phyloP scores from a whole-genome alignment of 176 grass and related monocot species.

The Poa annua region DNA sequence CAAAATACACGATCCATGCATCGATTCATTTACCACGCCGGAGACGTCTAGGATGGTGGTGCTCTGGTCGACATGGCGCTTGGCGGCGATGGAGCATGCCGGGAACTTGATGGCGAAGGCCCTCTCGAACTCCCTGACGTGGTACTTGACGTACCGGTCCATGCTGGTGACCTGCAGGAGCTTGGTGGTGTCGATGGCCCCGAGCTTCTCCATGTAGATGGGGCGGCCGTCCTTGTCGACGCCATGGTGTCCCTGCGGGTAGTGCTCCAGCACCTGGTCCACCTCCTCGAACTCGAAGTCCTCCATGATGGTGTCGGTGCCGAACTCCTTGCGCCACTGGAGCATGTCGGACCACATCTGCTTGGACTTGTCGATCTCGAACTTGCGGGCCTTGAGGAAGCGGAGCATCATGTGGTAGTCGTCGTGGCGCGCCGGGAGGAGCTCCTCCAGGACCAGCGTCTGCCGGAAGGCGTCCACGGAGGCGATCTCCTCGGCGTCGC shows the following conservation, averaged over 20 bases:
- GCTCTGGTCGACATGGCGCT: conserved; percentile 92
- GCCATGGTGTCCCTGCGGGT: conserved; percentile 96
- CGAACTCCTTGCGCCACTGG: conserved; percentile 84
- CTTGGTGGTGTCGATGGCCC: conserved; percentile 83
- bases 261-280: conserved; percentile 89
- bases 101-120: conserved; percentile 96
- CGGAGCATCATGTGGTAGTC: conserved; percentile 99
- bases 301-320: conserved; percentile 73
- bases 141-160: conserved; percentile 90
- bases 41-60: conserved; percentile 96
- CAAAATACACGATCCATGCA: no score
- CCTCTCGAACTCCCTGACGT: conserved; percentile 93
- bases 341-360: conserved; percentile 96
- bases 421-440: conserved; percentile 90
- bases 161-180: conserved; percentile 82
- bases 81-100: conserved; percentile 81
- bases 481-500: conserved; percentile 82
- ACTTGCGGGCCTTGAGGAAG: conserved; percentile 81
- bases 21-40: conserved; percentile 60
- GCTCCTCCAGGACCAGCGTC: conserved; percentile 90
- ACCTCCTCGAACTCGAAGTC: conserved; percentile 87
- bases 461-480: conserved; percentile 96
- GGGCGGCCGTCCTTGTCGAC: conserved; percentile 89
- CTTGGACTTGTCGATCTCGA: conserved; percentile 92
- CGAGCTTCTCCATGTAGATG: conserved; percentile 92